A percentile compares a stretch with the other conserved stretches of the same genome.
Evolutionary conservation across 2,329 filamentous ascomycete genomes (phyloP).

Genomic region (Aspergillus costaricaensis): DNA sequence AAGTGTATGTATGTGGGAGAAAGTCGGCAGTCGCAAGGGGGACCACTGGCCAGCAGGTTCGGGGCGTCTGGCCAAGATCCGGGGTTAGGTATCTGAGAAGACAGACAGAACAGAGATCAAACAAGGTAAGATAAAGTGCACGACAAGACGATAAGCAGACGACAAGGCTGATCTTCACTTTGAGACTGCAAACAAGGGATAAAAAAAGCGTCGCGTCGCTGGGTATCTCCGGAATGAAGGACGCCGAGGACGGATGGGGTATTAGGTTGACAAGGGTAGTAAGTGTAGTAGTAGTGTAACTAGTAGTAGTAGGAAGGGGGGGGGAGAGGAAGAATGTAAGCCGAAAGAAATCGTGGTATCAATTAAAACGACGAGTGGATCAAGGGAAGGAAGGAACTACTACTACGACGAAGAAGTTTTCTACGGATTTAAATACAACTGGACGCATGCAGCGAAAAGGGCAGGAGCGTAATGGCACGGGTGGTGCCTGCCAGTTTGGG

Average conservation of each 20-base stretch:
- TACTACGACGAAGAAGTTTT: not conserved
- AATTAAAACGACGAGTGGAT: not conserved
- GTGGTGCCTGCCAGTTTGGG: not conserved
- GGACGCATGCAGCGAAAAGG: not conserved
- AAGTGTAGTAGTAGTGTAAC: not conserved
- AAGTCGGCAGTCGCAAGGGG: not conserved
- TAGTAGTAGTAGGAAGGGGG: not conserved
- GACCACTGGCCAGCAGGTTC: not conserved
- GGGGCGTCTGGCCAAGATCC: constrained; percentile 1
- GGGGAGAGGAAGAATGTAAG: not conserved
- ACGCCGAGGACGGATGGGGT: constrained; percentile 9
- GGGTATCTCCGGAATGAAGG: constrained; percentile 26
- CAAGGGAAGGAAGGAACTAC: not conserved
- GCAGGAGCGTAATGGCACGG: not conserved
- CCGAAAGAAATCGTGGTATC: not conserved
- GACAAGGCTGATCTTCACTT: constrained; percentile 7
- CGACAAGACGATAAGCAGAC: not conserved
- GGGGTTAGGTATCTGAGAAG: not conserved
- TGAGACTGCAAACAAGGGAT: constrained; percentile 9
- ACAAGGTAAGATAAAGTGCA: not conserved
- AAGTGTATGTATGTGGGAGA: not conserved
- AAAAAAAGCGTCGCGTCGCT: constrained; percentile 17
- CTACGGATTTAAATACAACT: not conserved
- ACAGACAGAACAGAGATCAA: not conserved
- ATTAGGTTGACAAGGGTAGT: no score